These are phyloP conservation scores for Globisporangium recalcitrans DNA, from an alignment of 352 stramenopile species.

Conservation along the genomic window DNA sequence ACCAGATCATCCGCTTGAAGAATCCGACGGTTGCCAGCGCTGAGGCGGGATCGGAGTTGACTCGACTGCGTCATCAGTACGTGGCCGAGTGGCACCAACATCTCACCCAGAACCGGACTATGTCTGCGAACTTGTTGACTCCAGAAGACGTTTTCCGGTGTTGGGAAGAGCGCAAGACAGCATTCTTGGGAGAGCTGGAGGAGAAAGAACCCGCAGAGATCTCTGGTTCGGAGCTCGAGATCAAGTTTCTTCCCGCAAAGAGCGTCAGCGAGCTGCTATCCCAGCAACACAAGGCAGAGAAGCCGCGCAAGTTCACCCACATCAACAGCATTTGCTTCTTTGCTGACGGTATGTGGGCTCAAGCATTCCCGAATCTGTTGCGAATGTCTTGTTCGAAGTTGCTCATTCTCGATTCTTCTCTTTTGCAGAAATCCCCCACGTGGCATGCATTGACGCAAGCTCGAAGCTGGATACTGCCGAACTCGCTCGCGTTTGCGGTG, in stretches of 20 bases:
- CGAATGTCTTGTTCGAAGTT: neutral
- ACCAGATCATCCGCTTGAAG: slow-evolving; percentile 22
- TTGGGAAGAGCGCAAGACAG: slow-evolving; percentile 28
- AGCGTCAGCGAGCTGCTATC: slow-evolving; percentile 29
- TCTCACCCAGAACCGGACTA: neutral
- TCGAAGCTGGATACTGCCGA: slow-evolving; percentile 57
- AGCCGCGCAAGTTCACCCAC: slow-evolving; percentile 30
- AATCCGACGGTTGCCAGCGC: slow-evolving; percentile 24
- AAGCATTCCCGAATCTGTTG: too few species aligned
- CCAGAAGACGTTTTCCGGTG: slow-evolving; percentile 26
- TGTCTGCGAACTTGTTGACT: slow-evolving; percentile 21
- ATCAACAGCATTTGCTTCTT: slow-evolving; percentile 80
- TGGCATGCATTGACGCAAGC: slow-evolving; percentile 55
- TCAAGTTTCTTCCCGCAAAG: slow-evolving; percentile 35
- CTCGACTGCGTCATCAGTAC: slow-evolving; percentile 30
- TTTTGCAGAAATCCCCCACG: slow-evolving; percentile 38
- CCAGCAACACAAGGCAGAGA: slow-evolving; percentile 14
- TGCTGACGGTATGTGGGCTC: slow-evolving; percentile 35
- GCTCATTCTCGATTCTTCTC: neutral
- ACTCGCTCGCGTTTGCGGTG: slow-evolving; percentile 39
- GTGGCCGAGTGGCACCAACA: slow-evolving; percentile 24
- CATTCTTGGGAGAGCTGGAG: slow-evolving; percentile 10
- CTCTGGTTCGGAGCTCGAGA: slow-evolving; percentile 13
- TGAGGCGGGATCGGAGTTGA: slow-evolving; percentile 18
- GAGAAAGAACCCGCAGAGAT: neutral